phyloP scores from a whole-genome alignment of 495 filamentous ascomycete species.

The Melanomma pulvis-pyrius region DNA sequence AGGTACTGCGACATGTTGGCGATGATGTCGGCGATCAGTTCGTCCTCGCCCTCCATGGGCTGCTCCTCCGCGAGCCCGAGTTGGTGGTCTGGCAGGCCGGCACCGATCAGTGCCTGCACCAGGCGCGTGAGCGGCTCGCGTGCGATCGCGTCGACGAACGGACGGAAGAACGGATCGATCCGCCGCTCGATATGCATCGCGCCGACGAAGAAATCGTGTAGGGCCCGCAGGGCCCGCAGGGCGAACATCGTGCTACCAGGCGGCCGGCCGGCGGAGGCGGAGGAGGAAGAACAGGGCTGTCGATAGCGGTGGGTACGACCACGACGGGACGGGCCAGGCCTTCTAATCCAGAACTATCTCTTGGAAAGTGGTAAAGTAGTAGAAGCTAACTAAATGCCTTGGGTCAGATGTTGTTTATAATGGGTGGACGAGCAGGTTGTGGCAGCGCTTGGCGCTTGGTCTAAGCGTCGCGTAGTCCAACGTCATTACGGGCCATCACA shows the following conservation, averaged over 20 bases:
- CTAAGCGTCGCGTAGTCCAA: too few species aligned
- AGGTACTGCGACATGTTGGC: slow-evolving; percentile 25
- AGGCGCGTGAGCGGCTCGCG: slow-evolving; percentile 21
- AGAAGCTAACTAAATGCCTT: too few species aligned
- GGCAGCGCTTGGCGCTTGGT: too few species aligned
- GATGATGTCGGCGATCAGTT: slow-evolving; percentile 22
- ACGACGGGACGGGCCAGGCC: slow-evolving; percentile 8
- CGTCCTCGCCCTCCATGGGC: slow-evolving; percentile 13
- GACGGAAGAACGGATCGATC: slow-evolving; percentile 17
- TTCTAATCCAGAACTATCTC: slow-evolving; percentile 6
- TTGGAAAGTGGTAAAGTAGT: slow-evolving; percentile 14
- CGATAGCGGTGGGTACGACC: too few species aligned
- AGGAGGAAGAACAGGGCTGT: slow-evolving; percentile 9
- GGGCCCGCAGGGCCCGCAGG: slow-evolving; percentile 19
- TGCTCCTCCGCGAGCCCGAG: slow-evolving; percentile 23
- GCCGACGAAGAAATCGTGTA: slow-evolving; percentile 20
- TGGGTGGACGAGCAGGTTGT: too few species aligned
- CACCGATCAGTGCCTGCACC: slow-evolving; percentile 15
- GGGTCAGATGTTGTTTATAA: too few species aligned
- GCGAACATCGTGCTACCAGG: slow-evolving; percentile 9
- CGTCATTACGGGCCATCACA: too few species aligned
- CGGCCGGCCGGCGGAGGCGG: slow-evolving; percentile 2
- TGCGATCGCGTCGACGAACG: slow-evolving; percentile 18
- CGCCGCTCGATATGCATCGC: slow-evolving; percentile 13
- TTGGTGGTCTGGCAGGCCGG: slow-evolving; percentile 12